A percentile compares a stretch with the other conserved stretches of the same genome.
These are phyloP conservation scores for Meredithiella fracta DNA, from an alignment of 2,329 filamentous ascomycete species.

Conservation along the genomic window DNA sequence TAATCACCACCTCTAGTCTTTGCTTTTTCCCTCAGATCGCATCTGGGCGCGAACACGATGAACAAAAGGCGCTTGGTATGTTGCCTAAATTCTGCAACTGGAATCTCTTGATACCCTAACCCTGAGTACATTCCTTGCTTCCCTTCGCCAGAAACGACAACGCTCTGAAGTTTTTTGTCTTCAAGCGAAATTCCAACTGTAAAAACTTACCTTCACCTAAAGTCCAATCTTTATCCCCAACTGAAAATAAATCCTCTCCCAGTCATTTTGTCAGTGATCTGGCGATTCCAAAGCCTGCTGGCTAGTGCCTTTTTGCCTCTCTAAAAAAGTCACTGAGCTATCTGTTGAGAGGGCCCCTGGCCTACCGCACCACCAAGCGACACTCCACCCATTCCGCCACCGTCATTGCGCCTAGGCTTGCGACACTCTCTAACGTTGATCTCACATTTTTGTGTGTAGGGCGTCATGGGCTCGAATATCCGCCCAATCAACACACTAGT, in stretches of 20 bases:
- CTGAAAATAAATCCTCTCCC: no score
- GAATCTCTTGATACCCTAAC: conserved; percentile 1
- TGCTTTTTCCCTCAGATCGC: no score
- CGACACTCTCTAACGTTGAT: conserved; percentile 1
- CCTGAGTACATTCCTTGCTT: not conserved
- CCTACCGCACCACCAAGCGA: not conserved
- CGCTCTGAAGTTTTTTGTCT: not conserved
- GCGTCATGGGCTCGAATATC: not conserved
- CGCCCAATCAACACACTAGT: not conserved
- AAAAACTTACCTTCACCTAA: no score
- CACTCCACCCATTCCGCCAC: not conserved
- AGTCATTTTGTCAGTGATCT: no score
- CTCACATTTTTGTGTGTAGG: not conserved
- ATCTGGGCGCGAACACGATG: no score
- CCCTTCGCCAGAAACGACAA: not conserved
- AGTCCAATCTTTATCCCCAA: no score
- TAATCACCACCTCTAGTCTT: no score
- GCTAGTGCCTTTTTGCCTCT: no score
- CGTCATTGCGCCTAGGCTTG: not conserved
- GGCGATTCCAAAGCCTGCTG: no score
- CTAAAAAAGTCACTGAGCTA: no score
- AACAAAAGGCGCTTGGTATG: not conserved
- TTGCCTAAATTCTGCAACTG: not conserved
- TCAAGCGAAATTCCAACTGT: no score
- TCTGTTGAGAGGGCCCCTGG: no score